Evolutionary conservation across 2,329 filamentous ascomycete species (phyloP), one percentile per base, ranked within the genome.

Genomic region (Arthrobotrys conoides): DNA sequence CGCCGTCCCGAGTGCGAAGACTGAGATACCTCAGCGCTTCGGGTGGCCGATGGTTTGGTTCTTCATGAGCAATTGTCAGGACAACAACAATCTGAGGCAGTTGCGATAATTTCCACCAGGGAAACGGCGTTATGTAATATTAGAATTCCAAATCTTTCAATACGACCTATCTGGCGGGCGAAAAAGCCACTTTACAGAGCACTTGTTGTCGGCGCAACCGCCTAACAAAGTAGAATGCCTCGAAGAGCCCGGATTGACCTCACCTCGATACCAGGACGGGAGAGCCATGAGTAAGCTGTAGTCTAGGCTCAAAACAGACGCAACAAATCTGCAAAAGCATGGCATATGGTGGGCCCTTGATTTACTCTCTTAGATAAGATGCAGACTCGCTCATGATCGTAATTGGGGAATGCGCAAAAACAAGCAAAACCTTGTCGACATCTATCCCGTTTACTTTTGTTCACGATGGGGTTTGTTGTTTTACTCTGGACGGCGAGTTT

Each of bases 121-220:
- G 36, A 41, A 41, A 14, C 36, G 36, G 36, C 36, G 36, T 41
- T 41, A 41, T 41, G 36, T 41, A 41, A 41, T 41, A 41, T 41
- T 41, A 41, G 36, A 41, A 41, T 41, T 41, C 36, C 36, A 41
- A 41, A 41, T 41, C 36, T 41, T 41, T 41, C 36, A 41, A 41
- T 41, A 41, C 36, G 36, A 41, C 14, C 36, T 41, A 10, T 41
- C 36, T 41, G 12, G 12, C 36, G 36, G 36, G 36, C 36, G 36
- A 41, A 41, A 41, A 41, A 41, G 36, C 36, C 8, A 41, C 36
- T 41, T 41, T 41, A 41, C 36, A 41, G 36, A 41, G 36, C 36
- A 41, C 12, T 41, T 41, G 36, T 41, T 41, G 36, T 41, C 36
- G 36, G 36, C 36, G 36, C 36, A 41, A 41, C 36, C 36, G 36